Base-by-base conservation (phyloP, 2,329 filamentous ascomycete species). In the Trichoderma sp. region DNA sequence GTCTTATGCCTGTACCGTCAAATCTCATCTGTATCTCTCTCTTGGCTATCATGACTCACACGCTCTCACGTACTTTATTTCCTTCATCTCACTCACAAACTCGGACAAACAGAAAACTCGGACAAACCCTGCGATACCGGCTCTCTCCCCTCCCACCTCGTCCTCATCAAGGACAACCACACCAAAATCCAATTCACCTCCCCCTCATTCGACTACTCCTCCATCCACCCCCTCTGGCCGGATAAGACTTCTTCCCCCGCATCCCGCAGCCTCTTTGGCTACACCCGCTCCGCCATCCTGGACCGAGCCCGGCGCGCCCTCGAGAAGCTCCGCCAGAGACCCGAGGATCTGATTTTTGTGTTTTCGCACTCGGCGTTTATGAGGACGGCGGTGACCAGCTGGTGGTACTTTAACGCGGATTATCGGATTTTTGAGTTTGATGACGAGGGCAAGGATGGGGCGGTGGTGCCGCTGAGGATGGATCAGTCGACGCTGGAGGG, bases 321-420 rank as follows among this genome's bases (percentile, higher is more conserved):
- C 1, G 77, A 79, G 37, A 80, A 81, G 31, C 80, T 92, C 29
- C 81, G 84, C 70, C 72, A 73, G 14, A 82, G 89, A 0, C 83
- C 85, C 0, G 89, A 91, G 77, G 87, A 87, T 72, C 81, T 89
- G 63, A 83, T 92, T 66, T 82, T 89, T 11, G 88, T 91, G 0
- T 88, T 92, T 4, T 87, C 86, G 1, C 89, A 91, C 78, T 88
- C 89, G 2, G 88, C 85, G 0, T 91, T 91, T 75, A 73, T 91
- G 71, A 80, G 88, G n/a, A 76, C 82, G 3, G 87, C 83, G 10
- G 83, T 91, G 8, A 84, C 82, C 10, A 85, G 87, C 2, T 81
- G 80, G 72, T 86, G 81, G 80, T 88, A 82, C 73, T 86, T 84
- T 75, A 91, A 91, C 71, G 86, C 85, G 13, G 89, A 91, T 73